These are phyloP conservation scores for Scheffersomyces stambukii DNA, from an alignment of 1,139 yeast genomes.

Conservation along the genomic window DNA sequence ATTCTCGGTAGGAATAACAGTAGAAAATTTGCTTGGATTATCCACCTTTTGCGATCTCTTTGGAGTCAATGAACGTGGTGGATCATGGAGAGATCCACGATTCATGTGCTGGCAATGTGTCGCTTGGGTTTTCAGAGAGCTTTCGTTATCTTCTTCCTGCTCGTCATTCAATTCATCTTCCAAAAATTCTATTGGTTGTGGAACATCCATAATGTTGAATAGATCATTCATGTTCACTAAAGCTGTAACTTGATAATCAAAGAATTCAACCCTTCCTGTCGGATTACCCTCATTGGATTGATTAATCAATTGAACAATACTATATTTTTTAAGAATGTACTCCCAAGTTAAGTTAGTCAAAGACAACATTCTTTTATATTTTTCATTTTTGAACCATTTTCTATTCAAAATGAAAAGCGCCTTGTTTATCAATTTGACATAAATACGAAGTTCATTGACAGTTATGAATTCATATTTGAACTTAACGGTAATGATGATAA, in stretches of 20 bases:
- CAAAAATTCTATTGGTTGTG: constrained; percentile 27
- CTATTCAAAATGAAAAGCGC: constrained; percentile 41
- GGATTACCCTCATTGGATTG: constrained; percentile 22
- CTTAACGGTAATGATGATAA: constrained; percentile 51
- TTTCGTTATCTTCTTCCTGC: constrained; percentile 1
- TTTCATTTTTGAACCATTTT: constrained; percentile 46
- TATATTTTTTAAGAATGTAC: constrained; percentile 34
- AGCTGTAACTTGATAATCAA: constrained; percentile 40
- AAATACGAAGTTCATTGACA: constrained; percentile 27
- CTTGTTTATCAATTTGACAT: constrained; percentile 39
- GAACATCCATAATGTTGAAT: constrained; percentile 42
- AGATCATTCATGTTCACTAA: constrained; percentile 38
- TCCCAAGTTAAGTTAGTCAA: constrained; percentile 44
- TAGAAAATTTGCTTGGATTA: no score
- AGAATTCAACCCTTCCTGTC: constrained; percentile 26
- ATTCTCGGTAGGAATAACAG: background rate
- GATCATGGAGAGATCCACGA: no score
- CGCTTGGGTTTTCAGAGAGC: no score
- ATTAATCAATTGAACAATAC: constrained; percentile 27
- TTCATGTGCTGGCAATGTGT: no score
- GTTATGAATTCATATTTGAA: constrained; percentile 43
- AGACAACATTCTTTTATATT: constrained; percentile 43
- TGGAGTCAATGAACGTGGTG: no score
- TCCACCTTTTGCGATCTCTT: no score
- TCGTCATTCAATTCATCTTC: no score